Conservation (phyloP, 2,329 filamentous ascomycete genomes). For the Colletotrichum eleusines region DNA sequence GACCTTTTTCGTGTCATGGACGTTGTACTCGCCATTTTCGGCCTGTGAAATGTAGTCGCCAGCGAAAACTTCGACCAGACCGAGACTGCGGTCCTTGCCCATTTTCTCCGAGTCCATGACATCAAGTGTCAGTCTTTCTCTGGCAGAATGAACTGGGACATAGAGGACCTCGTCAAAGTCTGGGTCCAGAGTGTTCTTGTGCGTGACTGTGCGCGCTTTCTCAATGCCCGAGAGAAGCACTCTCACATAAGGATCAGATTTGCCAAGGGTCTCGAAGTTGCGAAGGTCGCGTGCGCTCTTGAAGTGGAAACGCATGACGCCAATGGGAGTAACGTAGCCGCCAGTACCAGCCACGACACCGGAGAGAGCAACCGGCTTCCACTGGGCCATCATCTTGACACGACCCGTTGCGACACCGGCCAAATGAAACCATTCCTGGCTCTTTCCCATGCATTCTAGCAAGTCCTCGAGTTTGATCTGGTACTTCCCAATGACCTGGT, state of each 20-base stretch:
- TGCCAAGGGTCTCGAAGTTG: constrained; percentile 95
- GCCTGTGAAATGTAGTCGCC: constrained; percentile 84
- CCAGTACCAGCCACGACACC: constrained; percentile 82
- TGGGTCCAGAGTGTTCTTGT: constrained; percentile 94
- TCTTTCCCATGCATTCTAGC: constrained; percentile 89
- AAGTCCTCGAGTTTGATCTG: constrained; percentile 97
- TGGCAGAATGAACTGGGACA: constrained; percentile 85
- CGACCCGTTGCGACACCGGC: constrained; percentile 84
- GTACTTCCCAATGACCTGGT: constrained; percentile 90
- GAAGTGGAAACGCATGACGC: constrained; percentile 95
- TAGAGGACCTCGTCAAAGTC: constrained; percentile 97
- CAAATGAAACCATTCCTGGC: constrained; percentile 96
- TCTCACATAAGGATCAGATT: constrained; percentile 94
- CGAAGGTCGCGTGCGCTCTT: constrained; percentile 84
- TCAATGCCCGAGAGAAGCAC: constrained; percentile 91
- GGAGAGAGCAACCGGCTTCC: constrained; percentile 92
- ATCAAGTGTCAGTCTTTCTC: constrained; percentile 88
- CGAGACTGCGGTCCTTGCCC: constrained; percentile 89
- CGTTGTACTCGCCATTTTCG: constrained; percentile 83
- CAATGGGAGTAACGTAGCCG: constrained; percentile 93
- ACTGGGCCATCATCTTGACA: constrained; percentile 90
- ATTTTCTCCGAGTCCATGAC: constrained; percentile 97
- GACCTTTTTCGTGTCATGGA: constrained; percentile 80
- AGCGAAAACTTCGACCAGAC: constrained; percentile 80
- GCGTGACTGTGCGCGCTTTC: constrained; percentile 93